A percentile compares a stretch with the other conserved stretches of the same genome.
phyloP scores from a whole-genome alignment of 495 filamentous ascomycete species.

The Clohesyomyces aquaticus region DNA sequence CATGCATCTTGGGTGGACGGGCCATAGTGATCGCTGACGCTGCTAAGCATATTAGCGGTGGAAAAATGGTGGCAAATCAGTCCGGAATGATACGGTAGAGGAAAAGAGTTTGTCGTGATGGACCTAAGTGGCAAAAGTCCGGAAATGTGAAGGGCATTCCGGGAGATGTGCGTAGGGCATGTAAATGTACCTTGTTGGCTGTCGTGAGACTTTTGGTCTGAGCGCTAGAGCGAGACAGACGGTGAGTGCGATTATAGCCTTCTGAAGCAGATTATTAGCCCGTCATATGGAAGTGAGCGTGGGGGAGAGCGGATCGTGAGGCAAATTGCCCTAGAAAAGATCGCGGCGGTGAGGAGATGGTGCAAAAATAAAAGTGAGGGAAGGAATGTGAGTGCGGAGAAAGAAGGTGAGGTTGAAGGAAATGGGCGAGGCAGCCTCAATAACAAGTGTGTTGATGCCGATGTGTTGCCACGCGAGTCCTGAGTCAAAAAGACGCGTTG shows the following conservation, averaged over 20 bases:
- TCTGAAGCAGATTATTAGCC: no score
- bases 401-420: not conserved
- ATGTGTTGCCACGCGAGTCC: not conserved
- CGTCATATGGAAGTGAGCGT: no score
- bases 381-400: not conserved
- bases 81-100: no score
- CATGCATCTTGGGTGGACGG: slow-evolving; percentile 41
- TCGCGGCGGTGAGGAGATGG: not conserved
- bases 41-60: slow-evolving; percentile 26
- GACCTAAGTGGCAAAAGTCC: not conserved
- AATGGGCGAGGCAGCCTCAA: not conserved
- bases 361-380: not conserved
- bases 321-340: no score
- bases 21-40: slow-evolving; percentile 40
- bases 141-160: slow-evolving; percentile 5
- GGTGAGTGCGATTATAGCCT: not conserved
- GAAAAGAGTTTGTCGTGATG: not conserved
- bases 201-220: not conserved
- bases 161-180: no score
- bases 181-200: not conserved
- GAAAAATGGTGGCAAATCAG: no score
- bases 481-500: not conserved
- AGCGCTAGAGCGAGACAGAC: not conserved
- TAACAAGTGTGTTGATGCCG: not conserved
- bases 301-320: no score